phyloP scores from a whole-genome alignment of 2,329 filamentous ascomycete species.

The Venturia effusa region DNA sequence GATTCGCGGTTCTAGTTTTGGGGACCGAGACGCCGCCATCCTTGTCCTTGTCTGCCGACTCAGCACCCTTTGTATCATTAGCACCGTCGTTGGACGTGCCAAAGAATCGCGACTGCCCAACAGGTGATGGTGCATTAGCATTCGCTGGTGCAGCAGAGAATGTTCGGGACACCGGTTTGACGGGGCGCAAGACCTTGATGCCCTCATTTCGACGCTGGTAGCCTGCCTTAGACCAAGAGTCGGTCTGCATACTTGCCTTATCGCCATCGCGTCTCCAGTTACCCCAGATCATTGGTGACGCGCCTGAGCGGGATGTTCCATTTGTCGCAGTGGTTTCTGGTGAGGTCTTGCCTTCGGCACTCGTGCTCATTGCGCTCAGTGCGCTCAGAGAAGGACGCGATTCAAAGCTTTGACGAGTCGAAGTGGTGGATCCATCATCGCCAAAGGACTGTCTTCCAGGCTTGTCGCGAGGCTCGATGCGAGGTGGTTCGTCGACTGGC shows the following conservation, averaged over 20 bases:
- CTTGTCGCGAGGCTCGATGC: conserved; percentile 1
- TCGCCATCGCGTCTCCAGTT: conserved; percentile 36
- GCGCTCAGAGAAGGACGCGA: conserved; percentile 1
- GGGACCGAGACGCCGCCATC: conserved; percentile 26
- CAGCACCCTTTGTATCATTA: conserved; percentile 13
- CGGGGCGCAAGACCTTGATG: conserved; percentile 85
- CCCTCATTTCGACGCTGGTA: conserved; percentile 61
- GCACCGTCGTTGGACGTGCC: conserved; percentile 19
- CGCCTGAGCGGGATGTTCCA: conserved; percentile 19
- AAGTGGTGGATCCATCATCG: conserved; percentile 5
- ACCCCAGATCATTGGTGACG: conserved; percentile 34
- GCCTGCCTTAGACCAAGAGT: conserved; percentile 19
- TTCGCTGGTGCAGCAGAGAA: conserved; percentile 21
- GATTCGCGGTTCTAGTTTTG: conserved; percentile 58
- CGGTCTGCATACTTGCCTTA: conserved; percentile 17
- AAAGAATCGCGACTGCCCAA: conserved; percentile 36
- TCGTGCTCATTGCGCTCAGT: background rate
- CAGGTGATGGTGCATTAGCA: conserved; percentile 24
- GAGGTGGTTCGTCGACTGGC: conserved; percentile 1
- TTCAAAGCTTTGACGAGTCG: conserved; percentile 9
- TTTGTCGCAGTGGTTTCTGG: conserved; percentile 6
- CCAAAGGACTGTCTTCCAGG: background rate
- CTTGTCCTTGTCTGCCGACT: conserved; percentile 25
- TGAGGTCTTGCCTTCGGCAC: background rate
- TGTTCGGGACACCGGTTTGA: conserved; percentile 49